A percentile compares a stretch with the other conserved stretches of the same genome.
Evolutionary conservation across 257 asterid genomes (phyloP).

Genomic region (Solanum pennellii): DNA sequence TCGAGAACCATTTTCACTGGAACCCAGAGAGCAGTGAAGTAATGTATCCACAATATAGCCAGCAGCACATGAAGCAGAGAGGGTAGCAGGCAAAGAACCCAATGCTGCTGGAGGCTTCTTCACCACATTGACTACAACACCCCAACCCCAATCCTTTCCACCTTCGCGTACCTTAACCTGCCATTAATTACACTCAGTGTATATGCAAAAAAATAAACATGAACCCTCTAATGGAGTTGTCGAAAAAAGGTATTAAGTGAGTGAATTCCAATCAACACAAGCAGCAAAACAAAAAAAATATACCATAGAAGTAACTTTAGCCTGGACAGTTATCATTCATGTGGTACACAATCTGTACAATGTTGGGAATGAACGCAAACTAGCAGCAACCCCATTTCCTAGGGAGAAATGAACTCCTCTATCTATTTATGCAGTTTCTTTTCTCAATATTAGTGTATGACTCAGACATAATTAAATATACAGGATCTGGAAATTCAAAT

Average conservation of each 20-base stretch:
- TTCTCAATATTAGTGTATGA: not conserved
- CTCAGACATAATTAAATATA: not conserved
- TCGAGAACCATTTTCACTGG: slow-evolving; percentile 65
- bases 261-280: not conserved
- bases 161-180: slow-evolving; percentile 91
- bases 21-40: slow-evolving; percentile 76
- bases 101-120: slow-evolving; percentile 49
- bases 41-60: slow-evolving; percentile 76
- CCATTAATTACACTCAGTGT: not conserved
- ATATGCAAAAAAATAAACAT: not conserved
- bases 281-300: not conserved
- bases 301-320: not conserved
- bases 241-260: not conserved
- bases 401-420: not conserved
- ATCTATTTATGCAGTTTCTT: not conserved
- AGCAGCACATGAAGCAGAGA: slow-evolving; percentile 73
- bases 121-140: slow-evolving; percentile 89
- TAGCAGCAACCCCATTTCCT: not conserved
- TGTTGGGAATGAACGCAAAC: not conserved
- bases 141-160: slow-evolving; percentile 99
- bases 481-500: not conserved
- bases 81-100: slow-evolving; percentile 78
- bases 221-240: not conserved
- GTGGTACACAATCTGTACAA: not conserved
- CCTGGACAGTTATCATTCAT: not conserved